Percentiles rank a stretch among this genome's conserved stretches.
These are phyloP conservation scores for Botryobasidium botryosum DNA, from an alignment of 768 basidiomycete species.

Conservation along the genomic window DNA sequence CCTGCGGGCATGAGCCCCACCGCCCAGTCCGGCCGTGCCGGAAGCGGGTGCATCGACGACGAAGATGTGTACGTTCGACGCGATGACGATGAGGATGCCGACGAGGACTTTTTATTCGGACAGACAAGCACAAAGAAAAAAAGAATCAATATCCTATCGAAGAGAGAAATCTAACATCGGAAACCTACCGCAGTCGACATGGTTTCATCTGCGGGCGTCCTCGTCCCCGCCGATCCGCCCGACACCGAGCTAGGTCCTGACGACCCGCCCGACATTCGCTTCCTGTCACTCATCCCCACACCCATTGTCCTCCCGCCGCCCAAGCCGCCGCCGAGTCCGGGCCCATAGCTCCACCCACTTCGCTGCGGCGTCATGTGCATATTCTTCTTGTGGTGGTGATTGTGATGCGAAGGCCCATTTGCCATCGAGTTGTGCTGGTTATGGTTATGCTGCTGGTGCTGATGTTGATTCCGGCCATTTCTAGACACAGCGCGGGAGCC, in stretches of 20 bases:
- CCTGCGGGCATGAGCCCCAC: conserved; percentile 34
- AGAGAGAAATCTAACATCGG: conserved; percentile 12
- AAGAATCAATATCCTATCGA: background rate
- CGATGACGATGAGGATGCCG: conserved; percentile 50
- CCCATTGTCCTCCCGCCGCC: background rate
- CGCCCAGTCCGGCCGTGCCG: conserved; percentile 77
- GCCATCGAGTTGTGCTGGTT: conserved; percentile 19
- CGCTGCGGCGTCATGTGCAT: conserved; percentile 27
- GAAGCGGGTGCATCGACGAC: conserved; percentile 64
- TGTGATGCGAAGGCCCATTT: conserved; percentile 14
- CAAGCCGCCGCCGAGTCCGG: conserved; percentile 28
- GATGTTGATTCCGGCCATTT: conserved; percentile 16
- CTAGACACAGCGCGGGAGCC: conserved; percentile 16
- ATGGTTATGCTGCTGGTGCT: conserved; percentile 16
- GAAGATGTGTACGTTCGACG: conserved; percentile 57
- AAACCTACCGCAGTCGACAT: conserved; percentile 58
- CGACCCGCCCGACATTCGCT: conserved; percentile 6
- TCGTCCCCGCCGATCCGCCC: conserved; percentile 25
- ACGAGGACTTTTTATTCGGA: conserved; percentile 10
- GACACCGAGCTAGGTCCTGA: conserved; percentile 6
- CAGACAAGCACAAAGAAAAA: background rate
- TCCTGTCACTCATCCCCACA: background rate
- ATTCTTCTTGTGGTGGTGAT: conserved; percentile 21
- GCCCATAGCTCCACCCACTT: conserved; percentile 53
- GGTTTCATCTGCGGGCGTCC: conserved; percentile 57